phyloP scores from a whole-genome alignment of 169 alveolate genomes.

The Cryptosporidium sp. region DNA sequence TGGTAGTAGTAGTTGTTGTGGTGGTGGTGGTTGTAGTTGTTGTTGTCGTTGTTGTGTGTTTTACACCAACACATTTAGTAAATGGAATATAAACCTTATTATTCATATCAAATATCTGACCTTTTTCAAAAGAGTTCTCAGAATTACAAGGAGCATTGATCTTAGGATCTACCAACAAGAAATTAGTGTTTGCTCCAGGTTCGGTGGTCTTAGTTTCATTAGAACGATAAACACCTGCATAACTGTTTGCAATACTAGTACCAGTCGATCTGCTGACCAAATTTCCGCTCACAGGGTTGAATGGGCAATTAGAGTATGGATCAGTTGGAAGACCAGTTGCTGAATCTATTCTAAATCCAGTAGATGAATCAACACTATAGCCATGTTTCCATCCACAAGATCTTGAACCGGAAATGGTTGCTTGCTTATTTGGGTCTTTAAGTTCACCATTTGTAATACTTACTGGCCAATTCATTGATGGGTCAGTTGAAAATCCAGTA shows the following conservation, averaged over 20 bases:
- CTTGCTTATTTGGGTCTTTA: conserved; percentile 6
- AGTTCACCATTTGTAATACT: conserved; percentile 21
- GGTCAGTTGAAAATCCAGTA: background rate
- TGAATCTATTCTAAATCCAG: conserved; percentile 43
- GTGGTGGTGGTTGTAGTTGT: conserved; percentile 36
- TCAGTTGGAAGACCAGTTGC: conserved; percentile 45
- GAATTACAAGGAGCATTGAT: conserved; percentile 45
- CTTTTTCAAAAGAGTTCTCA: conserved; percentile 35
- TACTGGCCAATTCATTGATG: conserved; percentile 42
- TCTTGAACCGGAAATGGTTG: conserved; percentile 24
- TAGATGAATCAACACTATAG: conserved; percentile 8
- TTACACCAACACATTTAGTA: conserved; percentile 30
- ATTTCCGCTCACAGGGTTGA: conserved; percentile 21
- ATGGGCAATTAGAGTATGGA: conserved; percentile 63
- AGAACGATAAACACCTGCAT: conserved; percentile 47
- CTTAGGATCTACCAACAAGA: conserved; percentile 31
- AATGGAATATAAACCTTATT: conserved; percentile 29
- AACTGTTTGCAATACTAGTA: background rate
- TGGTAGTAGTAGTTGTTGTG: background rate
- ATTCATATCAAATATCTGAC: conserved; percentile 34
- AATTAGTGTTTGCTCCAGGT: conserved; percentile 18
- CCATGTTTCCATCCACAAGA: conserved; percentile 51
- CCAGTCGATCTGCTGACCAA: conserved; percentile 40
- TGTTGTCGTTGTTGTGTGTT: conserved; percentile 30
- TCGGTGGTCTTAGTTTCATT: background rate